Evolutionary conservation across 2,329 filamentous ascomycete species (phyloP).

Genomic region (Chrysosporium queenslandicum): DNA sequence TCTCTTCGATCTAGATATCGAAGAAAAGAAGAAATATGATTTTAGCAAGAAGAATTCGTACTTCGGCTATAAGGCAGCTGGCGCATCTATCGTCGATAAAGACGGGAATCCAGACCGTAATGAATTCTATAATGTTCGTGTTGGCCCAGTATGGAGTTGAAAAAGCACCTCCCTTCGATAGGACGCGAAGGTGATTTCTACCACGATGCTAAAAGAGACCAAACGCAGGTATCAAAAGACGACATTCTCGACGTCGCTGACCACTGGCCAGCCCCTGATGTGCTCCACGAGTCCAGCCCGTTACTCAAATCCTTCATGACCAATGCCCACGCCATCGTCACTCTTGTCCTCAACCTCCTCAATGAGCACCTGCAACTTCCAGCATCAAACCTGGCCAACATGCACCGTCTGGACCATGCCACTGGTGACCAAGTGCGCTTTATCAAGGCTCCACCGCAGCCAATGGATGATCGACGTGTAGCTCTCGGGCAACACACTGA

Average conservation of each 20-base stretch:
- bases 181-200: neutral
- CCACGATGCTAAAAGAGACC: neutral
- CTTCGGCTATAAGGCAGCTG: slow-evolving; percentile 45
- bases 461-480: slow-evolving; percentile 33
- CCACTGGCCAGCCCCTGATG: slow-evolving; percentile 34
- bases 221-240: slow-evolving; percentile 41
- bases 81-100: slow-evolving; percentile 39
- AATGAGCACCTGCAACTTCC: slow-evolving; percentile 38
- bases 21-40: slow-evolving; percentile 48
- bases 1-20: slow-evolving; percentile 41
- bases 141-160: too few species aligned
- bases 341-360: slow-evolving; percentile 37
- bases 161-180: too few species aligned
- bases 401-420: slow-evolving; percentile 37
- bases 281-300: slow-evolving; percentile 31
- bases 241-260: slow-evolving; percentile 38
- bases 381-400: slow-evolving; percentile 33
- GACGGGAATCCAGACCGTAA: slow-evolving; percentile 43
- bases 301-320: slow-evolving; percentile 38
- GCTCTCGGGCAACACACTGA: slow-evolving; percentile 48
- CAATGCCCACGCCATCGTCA: slow-evolving; percentile 39
- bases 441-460: slow-evolving; percentile 42
- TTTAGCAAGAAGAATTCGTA: slow-evolving; percentile 43
- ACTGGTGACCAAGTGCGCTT: slow-evolving; percentile 48
- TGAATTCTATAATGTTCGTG: slow-evolving; percentile 46